Conservation (phyloP, 2,329 filamentous ascomycete genomes). For the Colletotrichum lupini region DNA sequence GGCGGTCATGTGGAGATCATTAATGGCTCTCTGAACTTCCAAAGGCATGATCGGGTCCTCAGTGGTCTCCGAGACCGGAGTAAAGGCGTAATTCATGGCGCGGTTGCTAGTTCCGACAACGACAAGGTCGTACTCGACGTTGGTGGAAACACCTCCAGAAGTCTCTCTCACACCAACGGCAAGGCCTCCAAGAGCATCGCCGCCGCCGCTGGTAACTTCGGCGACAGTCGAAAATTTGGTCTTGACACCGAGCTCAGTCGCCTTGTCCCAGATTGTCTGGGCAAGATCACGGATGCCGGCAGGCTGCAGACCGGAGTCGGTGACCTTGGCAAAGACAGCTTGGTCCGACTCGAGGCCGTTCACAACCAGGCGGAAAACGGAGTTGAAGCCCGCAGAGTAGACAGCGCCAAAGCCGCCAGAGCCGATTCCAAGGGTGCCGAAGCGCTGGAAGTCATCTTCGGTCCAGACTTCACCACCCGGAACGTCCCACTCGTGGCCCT, state of each 20-base stretch:
- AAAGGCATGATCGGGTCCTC: neutral
- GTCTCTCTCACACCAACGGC: neutral
- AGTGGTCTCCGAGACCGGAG: neutral
- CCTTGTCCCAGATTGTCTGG: constrained; percentile 8
- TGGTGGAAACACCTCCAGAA: neutral
- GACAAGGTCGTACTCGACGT: neutral
- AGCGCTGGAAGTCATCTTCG: constrained; percentile 10
- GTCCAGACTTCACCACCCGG: constrained; percentile 7
- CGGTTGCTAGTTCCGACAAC: neutral
- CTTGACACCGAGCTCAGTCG: constrained; percentile 7
- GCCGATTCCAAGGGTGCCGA: constrained; percentile 12
- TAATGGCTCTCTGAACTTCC: constrained; percentile 1
- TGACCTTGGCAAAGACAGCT: constrained; percentile 1
- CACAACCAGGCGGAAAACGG: constrained; percentile 4
- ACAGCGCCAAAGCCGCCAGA: constrained; percentile 17
- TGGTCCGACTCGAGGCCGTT: constrained; percentile 13
- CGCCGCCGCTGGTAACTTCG: neutral
- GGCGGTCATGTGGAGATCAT: constrained; percentile 16
- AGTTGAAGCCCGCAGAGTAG: constrained; percentile 13
- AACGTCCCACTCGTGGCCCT: constrained; percentile 12
- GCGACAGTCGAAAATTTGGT: neutral
- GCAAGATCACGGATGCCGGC: constrained; percentile 12
- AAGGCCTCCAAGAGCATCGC: neutral
- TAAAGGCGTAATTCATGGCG: neutral
- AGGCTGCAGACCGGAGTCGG: neutral